These are phyloP conservation scores for Leptodontidium sp. DNA, from an alignment of 2,329 filamentous ascomycete species.

Conservation along the genomic window DNA sequence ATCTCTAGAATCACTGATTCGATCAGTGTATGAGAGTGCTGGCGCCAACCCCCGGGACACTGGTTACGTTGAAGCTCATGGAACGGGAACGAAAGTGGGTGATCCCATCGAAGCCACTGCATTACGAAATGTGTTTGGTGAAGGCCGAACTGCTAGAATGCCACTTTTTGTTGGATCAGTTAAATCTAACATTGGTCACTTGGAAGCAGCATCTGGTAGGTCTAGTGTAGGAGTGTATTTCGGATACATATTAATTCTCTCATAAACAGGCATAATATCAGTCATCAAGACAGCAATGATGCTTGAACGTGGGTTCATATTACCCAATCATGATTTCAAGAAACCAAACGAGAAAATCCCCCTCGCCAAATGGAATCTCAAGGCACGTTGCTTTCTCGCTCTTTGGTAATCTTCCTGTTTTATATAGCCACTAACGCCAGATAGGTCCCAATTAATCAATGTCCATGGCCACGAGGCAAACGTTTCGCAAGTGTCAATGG, in stretches of 20 bases:
- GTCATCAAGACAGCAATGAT: conserved; percentile 45
- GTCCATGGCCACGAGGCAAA: conserved; percentile 48
- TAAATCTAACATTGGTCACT: conserved; percentile 47
- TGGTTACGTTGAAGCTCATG: conserved; percentile 43
- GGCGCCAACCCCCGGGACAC: conserved; percentile 35
- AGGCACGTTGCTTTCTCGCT: conserved; percentile 39
- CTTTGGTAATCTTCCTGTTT: background rate
- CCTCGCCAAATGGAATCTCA: conserved; percentile 49
- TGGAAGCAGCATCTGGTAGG: conserved; percentile 46
- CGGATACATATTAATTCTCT: conserved; percentile 7
- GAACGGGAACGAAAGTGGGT: conserved; percentile 42
- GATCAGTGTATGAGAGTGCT: conserved; percentile 32
- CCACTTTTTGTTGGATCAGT: conserved; percentile 42
- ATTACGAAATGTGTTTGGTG: conserved; percentile 40
- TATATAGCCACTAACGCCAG: conserved; percentile 20
- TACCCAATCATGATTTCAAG: conserved; percentile 46
- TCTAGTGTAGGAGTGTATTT: background rate
- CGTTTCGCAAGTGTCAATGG: conserved; percentile 55
- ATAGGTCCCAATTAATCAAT: conserved; percentile 44
- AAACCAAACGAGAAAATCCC: conserved; percentile 51
- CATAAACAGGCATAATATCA: conserved; percentile 35
- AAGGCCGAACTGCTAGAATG: conserved; percentile 38
- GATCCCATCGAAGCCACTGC: conserved; percentile 44
- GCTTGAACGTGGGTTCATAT: conserved; percentile 43
- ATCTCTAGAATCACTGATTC: conserved; percentile 40